Evolutionary conservation across 1,284 basidiomycete species (phyloP), one percentile per base, ranked within the genome.

Genomic region (Apiotrichum akiyoshidainum): DNA sequence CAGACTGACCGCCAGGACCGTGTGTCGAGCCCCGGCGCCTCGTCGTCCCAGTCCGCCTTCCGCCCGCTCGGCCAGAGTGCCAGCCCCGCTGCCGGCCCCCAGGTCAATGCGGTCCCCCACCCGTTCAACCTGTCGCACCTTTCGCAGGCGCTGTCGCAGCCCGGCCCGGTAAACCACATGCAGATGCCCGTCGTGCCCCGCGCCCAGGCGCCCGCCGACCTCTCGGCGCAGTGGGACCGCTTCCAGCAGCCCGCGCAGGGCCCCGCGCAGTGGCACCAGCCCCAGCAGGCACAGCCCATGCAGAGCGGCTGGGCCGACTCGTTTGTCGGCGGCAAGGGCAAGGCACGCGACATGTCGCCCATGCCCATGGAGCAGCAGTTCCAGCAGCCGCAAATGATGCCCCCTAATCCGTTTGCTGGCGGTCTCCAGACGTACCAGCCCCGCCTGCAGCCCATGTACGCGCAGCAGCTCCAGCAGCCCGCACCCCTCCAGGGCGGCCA

Each of bases 71-170:
- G n/a, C n/a, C 39, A 57, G 19, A 16, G 48, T 40, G 26, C 54
- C 31, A 22, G 55, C 41, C 39, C 56, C 45, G 44, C 54, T 57
- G 31, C 26, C 35, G 12, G 48, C 10, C 45, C 59, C 52, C 51
- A 57, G 51, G 57, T 48, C 41, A 35, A 48, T 46, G 56, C 58
- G 51, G 58, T 60, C 33, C 59, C 71, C 8, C 73, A 73, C 49
- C 73, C 75, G 5, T 77, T 77, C 70, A 74, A 77, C 61, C 67
- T 77, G 17, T 73, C 72, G 22, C 71, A 73, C 49, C 63, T 77
- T 9, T 71, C 72, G 11, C 64, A 69, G 13, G 72, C 73, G 7
- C 67, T 75, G 8, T 55, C 60, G 1, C 61, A 66, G 49, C 58
- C 66, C 13, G 54, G 60, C 3, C 60, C 60, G 2, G 54, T 57